Conservation (phyloP, 163 green algal genomes). For the Scenedesmus sp. region DNA sequence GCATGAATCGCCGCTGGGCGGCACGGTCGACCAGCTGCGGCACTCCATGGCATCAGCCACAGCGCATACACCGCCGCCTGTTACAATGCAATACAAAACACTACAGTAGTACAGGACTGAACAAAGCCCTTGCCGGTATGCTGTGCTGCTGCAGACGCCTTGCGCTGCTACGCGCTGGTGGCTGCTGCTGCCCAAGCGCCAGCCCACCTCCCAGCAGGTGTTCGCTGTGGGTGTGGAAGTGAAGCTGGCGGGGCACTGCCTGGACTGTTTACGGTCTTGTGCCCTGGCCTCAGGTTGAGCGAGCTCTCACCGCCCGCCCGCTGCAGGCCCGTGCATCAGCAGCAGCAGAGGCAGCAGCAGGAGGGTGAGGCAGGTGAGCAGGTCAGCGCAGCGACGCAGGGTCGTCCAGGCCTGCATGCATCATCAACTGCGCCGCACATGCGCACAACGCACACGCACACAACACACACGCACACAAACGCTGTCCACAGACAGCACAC, state of each 20-base stretch:
- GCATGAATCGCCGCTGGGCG: no score
- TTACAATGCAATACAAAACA: no score
- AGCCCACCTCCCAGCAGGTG: constrained; percentile 49
- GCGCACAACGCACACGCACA: background rate
- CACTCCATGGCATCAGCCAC: no score
- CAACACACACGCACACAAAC: no score
- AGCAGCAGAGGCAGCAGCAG: background rate
- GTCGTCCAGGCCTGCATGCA: background rate
- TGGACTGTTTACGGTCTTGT: background rate
- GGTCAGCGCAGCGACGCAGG: no score
- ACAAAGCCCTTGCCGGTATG: no score
- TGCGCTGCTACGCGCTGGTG: background rate
- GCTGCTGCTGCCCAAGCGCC: background rate
- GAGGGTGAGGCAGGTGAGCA: background rate
- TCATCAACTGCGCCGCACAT: background rate
- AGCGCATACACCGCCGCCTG: no score
- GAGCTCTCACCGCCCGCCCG: background rate
- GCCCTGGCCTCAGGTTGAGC: background rate
- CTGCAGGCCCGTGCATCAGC: background rate
- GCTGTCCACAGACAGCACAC: no score
- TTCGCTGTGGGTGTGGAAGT: constrained; percentile 60
- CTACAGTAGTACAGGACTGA: no score
- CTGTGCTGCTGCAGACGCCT: background rate
- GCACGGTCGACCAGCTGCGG: no score
- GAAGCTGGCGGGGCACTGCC: constrained; percentile 51